A percentile compares a stretch with the other conserved stretches of the same genome.
phyloP scores from a whole-genome alignment of 768 basidiomycete species.

The Fomitopsis serialis region DNA sequence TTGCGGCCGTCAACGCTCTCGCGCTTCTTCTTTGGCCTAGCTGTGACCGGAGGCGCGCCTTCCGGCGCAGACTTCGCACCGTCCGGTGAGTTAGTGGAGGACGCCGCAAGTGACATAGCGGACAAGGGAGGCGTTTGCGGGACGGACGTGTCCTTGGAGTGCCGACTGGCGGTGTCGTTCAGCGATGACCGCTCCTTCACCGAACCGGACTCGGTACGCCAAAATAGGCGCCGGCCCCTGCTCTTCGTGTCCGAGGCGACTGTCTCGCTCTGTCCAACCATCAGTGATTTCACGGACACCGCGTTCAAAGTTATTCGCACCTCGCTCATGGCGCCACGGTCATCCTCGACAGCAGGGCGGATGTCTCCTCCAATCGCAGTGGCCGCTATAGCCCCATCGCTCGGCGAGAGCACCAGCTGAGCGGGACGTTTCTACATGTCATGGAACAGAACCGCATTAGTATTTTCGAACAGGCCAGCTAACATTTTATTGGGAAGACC shows the following conservation, averaged over 20 bases:
- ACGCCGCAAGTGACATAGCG: constrained; percentile 8
- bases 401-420: constrained; percentile 52
- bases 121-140: constrained; percentile 13
- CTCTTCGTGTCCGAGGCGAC: constrained; percentile 28
- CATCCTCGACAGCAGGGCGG: constrained; percentile 39
- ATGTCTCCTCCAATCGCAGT: constrained; percentile 29
- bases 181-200: constrained; percentile 24
- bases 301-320: constrained; percentile 27
- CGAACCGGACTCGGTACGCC: constrained; percentile 41
- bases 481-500: too few relatives aligned
- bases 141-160: constrained; percentile 20
- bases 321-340: constrained; percentile 61
- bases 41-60: constrained; percentile 17
- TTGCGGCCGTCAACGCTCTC: constrained; percentile 46
- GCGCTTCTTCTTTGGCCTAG: constrained; percentile 39
- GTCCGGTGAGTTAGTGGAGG: neutral
- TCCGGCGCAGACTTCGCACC: constrained; percentile 20
- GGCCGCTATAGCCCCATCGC: constrained; percentile 50
- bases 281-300: neutral
- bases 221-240: constrained; percentile 53
- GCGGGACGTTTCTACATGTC: constrained; percentile 44
- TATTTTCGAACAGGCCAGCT: too few relatives aligned
- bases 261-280: constrained; percentile 43
- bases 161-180: constrained; percentile 21
- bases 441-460: neutral